Conservation (phyloP, 495 filamentous ascomycete genomes). For the Aspergillus homomorphus region DNA sequence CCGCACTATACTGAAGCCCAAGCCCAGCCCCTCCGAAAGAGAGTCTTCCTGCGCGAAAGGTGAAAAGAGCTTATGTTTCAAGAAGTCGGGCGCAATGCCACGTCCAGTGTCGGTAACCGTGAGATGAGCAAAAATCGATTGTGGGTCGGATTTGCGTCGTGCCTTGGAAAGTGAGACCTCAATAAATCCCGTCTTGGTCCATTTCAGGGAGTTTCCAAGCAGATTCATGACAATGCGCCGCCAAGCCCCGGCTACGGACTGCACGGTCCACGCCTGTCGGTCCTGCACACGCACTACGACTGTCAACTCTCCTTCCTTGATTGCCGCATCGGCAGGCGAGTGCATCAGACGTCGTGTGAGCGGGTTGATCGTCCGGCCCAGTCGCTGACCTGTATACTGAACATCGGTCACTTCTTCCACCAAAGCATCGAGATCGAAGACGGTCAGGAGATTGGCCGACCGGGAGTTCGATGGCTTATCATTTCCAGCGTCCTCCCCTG, state of each 20-base stretch:
- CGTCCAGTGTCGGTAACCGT: constrained; percentile 63
- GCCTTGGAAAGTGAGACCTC: constrained; percentile 49
- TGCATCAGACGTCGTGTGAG: neutral
- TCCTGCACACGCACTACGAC: constrained; percentile 57
- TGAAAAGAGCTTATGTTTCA: constrained; percentile 61
- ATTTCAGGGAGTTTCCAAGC: constrained; percentile 70
- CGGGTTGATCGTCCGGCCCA: constrained; percentile 6
- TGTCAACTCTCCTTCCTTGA: constrained; percentile 11
- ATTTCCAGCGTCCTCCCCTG: constrained; percentile 10
- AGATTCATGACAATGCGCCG: constrained; percentile 69
- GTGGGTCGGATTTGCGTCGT: constrained; percentile 18
- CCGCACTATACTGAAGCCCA: constrained; percentile 66
- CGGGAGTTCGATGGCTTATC: constrained; percentile 5
- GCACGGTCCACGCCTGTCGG: constrained; percentile 50
- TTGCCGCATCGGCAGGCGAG: neutral
- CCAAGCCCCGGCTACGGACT: constrained; percentile 59
- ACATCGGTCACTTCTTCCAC: constrained; percentile 60
- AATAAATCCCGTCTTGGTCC: constrained; percentile 58
- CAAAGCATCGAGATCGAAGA: constrained; percentile 46
- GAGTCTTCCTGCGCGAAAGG: constrained; percentile 71
- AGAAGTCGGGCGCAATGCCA: constrained; percentile 65
- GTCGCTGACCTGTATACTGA: constrained; percentile 48
- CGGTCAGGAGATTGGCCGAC: constrained; percentile 22
- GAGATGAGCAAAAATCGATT: constrained; percentile 32
- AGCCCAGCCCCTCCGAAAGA: constrained; percentile 62